Conservation (phyloP, 768 basidiomycete genomes). For the Leccinum olivaceopallidum region DNA sequence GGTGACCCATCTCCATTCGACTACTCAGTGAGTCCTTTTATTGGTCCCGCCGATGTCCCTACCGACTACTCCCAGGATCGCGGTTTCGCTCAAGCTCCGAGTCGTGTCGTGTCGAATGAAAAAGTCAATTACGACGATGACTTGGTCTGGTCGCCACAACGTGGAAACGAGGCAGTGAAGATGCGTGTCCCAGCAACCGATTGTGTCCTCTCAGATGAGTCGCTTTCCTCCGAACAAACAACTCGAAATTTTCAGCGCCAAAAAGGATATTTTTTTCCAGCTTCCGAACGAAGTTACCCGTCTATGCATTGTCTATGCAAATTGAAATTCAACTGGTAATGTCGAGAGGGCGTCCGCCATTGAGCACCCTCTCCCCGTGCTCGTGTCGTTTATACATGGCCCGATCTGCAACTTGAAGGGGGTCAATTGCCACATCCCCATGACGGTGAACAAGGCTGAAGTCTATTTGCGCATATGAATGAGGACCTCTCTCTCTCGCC, state of each 20-base stretch:
- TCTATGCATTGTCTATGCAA: no score
- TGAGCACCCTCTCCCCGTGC: constrained; percentile 26
- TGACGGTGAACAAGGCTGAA: no score
- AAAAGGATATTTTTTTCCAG: not conserved
- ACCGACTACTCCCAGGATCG: not conserved
- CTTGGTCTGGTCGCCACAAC: not conserved
- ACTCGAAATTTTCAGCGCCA: not conserved
- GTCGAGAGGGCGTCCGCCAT: constrained; percentile 71
- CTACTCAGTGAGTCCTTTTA: not conserved
- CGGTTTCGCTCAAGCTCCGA: not conserved
- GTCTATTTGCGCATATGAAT: no score
- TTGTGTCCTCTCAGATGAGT: not conserved
- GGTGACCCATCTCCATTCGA: not conserved
- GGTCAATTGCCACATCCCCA: constrained; percentile 31
- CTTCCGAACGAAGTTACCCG: no score
- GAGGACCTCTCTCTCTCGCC: no score
- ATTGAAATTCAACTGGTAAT: constrained; percentile 35
- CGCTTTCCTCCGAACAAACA: not conserved
- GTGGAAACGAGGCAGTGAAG: not conserved
- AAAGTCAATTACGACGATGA: not conserved
- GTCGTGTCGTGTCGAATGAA: not conserved
- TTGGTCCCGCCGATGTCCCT: not conserved
- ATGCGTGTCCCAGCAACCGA: not conserved
- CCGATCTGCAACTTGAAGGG: constrained; percentile 47
- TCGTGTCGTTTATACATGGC: constrained; percentile 31